These are phyloP conservation scores for Bipolaris oryzae DNA, from an alignment of 2,329 filamentous ascomycete genomes.

Conservation along the genomic window DNA sequence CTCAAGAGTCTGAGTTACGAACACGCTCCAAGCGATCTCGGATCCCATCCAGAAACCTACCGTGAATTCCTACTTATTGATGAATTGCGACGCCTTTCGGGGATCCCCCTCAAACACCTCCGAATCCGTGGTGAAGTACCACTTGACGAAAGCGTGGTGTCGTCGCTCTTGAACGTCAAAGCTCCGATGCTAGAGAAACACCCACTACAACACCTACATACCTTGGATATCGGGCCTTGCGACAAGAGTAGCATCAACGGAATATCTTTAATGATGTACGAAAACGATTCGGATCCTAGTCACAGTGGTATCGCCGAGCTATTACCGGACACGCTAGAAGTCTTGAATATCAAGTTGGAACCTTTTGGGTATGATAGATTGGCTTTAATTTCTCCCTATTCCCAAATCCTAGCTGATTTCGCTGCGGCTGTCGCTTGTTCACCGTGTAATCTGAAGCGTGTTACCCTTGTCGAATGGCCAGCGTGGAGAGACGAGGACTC, in stretches of 20 bases:
- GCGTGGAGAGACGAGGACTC: constrained; percentile 1
- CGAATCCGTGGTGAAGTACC: constrained; percentile 1
- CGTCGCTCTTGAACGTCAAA: background rate
- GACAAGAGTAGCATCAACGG: background rate
- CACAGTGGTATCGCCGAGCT: background rate
- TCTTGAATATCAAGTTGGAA: constrained; percentile 6
- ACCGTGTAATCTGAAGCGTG: background rate
- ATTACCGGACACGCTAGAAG: constrained; percentile 5
- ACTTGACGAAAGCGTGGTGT: background rate
- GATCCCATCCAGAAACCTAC: background rate
- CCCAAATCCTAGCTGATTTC: background rate
- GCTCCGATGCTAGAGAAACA: background rate
- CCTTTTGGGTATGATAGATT: no score
- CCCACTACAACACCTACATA: background rate
- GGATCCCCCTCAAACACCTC: constrained; percentile 1
- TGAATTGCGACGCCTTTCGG: background rate
- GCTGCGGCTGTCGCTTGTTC: background rate
- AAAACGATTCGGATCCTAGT: no score
- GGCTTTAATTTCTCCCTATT: no score
- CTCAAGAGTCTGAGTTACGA: constrained; percentile 14
- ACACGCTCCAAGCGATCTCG: constrained; percentile 1
- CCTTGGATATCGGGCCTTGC: constrained; percentile 11
- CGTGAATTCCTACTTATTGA: background rate
- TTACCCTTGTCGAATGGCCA: constrained; percentile 12
- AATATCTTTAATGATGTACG: background rate